Conservation (phyloP, 257 asterid species). For the Primulina huaijiensis region DNA sequence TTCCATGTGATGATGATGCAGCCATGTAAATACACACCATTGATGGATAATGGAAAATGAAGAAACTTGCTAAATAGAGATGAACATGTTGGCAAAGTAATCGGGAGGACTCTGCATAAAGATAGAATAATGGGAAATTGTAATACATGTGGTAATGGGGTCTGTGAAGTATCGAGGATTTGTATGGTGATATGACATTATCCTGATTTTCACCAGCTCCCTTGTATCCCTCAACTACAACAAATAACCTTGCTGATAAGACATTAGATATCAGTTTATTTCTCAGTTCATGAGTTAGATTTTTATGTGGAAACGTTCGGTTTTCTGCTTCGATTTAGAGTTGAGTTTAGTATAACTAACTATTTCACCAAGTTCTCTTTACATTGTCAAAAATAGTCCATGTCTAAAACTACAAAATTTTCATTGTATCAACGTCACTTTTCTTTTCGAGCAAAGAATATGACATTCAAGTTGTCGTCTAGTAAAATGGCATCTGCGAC, state of each 20-base stretch:
- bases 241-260: not conserved
- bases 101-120: conserved; percentile 24
- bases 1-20: conserved; percentile 36
- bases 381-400: not conserved
- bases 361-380: not conserved
- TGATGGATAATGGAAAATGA: conserved; percentile 23
- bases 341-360: conserved; percentile 28
- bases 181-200: conserved; percentile 45
- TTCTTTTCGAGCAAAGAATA: too few relatives aligned
- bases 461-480: not conserved
- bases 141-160: conserved; percentile 38
- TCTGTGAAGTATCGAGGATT: conserved; percentile 17
- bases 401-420: not conserved
- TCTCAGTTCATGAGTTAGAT: conserved; percentile 33
- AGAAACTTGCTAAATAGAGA: conserved; percentile 31
- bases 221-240: conserved; percentile 28
- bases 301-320: conserved; percentile 31
- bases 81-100: conserved; percentile 38
- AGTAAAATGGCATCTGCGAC: too few relatives aligned
- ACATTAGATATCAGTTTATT: conserved; percentile 28
- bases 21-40: conserved; percentile 27
- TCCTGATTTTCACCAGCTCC: conserved; percentile 44
- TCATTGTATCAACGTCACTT: not conserved
- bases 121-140: conserved; percentile 27
- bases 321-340: conserved; percentile 31